Evolutionary conservation across 1,139 yeast genomes (phyloP).

Genomic region (Saccharomyces pastorianus): DNA sequence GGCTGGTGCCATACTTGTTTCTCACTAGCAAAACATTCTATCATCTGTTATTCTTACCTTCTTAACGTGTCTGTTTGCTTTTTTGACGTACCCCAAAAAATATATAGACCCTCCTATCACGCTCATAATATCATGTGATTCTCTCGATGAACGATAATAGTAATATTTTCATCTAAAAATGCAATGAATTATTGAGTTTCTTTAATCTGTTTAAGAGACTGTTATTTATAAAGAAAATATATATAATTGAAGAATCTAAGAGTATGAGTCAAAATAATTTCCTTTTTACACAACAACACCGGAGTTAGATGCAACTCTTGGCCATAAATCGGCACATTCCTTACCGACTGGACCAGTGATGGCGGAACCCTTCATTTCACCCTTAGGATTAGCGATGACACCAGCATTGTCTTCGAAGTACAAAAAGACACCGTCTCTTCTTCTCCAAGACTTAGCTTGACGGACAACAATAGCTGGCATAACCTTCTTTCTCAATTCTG

Average conservation of each 20-base stretch:
- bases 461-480: constrained; percentile 99
- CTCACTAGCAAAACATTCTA: background rate
- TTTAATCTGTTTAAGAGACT: background rate
- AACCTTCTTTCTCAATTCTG: constrained; percentile 99
- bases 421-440: constrained; percentile 99
- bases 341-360: constrained; percentile 99
- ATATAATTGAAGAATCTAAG: background rate
- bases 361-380: constrained; percentile 99
- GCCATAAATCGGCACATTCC: constrained; percentile 99
- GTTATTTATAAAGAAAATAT: background rate
- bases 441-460: constrained; percentile 99
- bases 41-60: background rate
- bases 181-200: background rate
- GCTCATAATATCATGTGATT: background rate
- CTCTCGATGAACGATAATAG: background rate
- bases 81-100: background rate
- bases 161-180: background rate
- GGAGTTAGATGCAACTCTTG: constrained; percentile 99
- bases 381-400: constrained; percentile 99
- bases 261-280: background rate
- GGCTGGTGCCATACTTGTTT: background rate
- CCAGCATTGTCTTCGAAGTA: constrained; percentile 99
- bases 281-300: constrained; percentile 92
- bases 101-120: background rate
- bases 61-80: background rate